Percentiles rank a stretch among this genome's conserved stretches.
Evolutionary conservation across 2,329 filamentous ascomycete genomes (phyloP).

Genomic region (Apiospora arundinis): DNA sequence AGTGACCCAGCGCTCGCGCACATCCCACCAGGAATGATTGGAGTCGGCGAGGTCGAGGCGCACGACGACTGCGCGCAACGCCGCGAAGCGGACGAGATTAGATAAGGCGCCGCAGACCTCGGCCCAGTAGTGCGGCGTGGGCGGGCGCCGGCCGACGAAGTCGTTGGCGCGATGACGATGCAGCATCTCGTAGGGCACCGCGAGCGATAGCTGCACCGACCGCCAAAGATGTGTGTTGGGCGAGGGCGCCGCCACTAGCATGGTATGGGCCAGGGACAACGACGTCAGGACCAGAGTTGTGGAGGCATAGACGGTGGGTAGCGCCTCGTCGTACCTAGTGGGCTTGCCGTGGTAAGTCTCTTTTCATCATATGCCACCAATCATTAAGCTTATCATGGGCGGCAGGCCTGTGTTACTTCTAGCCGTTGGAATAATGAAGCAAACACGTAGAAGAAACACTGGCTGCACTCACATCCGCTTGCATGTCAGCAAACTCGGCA

Average conservation of each 20-base stretch:
- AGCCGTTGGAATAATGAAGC: not conserved
- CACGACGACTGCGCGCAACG: slow-evolving; percentile 27
- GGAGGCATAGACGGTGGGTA: slow-evolving; percentile 29
- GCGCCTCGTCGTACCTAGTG: slow-evolving; percentile 30
- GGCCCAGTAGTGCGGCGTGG: slow-evolving; percentile 26
- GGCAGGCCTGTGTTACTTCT: not conserved
- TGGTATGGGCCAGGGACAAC: slow-evolving; percentile 29
- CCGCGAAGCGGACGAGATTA: slow-evolving; percentile 30
- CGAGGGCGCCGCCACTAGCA: slow-evolving; percentile 24
- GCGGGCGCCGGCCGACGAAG: not conserved
- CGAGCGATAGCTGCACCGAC: slow-evolving; percentile 32
- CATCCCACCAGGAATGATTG: slow-evolving; percentile 31
- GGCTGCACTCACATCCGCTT: slow-evolving; percentile 30
- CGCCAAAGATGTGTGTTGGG: slow-evolving; percentile 23
- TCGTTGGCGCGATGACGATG: slow-evolving; percentile 24
- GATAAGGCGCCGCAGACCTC: slow-evolving; percentile 32
- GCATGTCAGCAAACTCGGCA: slow-evolving; percentile 30
- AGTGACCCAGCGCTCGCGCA: slow-evolving; percentile 34
- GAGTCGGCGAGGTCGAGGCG: slow-evolving; percentile 30
- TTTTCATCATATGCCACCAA: not conserved
- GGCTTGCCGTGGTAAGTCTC: slow-evolving; percentile 1
- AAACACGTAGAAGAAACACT: not conserved
- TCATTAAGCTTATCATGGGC: not conserved
- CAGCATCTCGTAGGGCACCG: slow-evolving; percentile 28
- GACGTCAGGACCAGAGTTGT: slow-evolving; percentile 31